A percentile compares a stretch with the other conserved stretches of the same genome.
Evolutionary conservation across 1,284 basidiomycete species (phyloP).

Genomic region (Trichosporon asahii): DNA sequence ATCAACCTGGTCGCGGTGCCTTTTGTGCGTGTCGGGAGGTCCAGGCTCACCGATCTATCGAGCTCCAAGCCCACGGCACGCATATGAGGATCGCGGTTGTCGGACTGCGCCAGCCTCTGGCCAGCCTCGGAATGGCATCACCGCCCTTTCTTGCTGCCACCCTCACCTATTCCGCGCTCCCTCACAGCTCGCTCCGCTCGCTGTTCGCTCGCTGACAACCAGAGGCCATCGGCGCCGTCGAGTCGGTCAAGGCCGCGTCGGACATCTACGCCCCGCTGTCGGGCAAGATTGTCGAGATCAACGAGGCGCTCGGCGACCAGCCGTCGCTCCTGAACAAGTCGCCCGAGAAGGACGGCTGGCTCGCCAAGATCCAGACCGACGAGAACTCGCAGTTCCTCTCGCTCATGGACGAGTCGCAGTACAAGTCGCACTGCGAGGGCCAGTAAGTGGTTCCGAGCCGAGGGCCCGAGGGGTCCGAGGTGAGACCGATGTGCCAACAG

Average conservation of each 20-base stretch:
- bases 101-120: too few species aligned
- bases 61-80: too few species aligned
- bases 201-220: not conserved
- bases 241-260: slow-evolving; percentile 96
- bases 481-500: too few species aligned
- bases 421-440: slow-evolving; percentile 68
- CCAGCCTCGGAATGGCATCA: too few species aligned
- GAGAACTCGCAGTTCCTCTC: slow-evolving; percentile 71
- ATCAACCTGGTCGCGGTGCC: not conserved
- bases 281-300: slow-evolving; percentile 76
- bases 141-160: too few species aligned
- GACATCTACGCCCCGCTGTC: slow-evolving; percentile 96
- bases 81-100: too few species aligned
- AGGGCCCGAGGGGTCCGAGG: not conserved
- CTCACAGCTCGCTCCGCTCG: not conserved
- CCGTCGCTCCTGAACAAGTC: slow-evolving; percentile 87
- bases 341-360: slow-evolving; percentile 65
- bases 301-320: slow-evolving; percentile 65
- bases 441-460: slow-evolving; percentile 3
- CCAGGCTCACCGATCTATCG: too few species aligned
- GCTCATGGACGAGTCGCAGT: slow-evolving; percentile 73
- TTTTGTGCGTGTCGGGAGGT: not conserved
- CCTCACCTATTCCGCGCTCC: not conserved
- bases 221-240: slow-evolving; percentile 93
- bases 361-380: slow-evolving; percentile 76